Evolutionary conservation across 2,329 filamentous ascomycete species (phyloP), one percentile per base, ranked within the genome.

Genomic region (Aureobasidium sp.): DNA sequence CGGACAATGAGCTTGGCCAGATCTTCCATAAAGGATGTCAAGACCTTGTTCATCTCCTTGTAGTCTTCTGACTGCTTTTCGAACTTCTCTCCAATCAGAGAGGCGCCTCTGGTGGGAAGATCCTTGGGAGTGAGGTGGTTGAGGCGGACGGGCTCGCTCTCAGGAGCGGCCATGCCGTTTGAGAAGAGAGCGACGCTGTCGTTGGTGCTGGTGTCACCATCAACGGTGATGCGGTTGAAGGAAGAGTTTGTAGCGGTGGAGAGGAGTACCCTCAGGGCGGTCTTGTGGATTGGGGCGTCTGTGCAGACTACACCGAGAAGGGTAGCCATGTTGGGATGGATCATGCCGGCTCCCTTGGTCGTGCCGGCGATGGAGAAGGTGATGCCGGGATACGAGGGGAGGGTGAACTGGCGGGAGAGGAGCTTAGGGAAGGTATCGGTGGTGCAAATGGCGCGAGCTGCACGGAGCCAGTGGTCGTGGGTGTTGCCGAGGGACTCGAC

Each of bases 401-500:
- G 84, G 29, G 80, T 85, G 75, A 97, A 99, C 15, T 85, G 84
- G 66, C 83, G 85, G 21, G 92, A 96, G 67, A 93, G 80, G 65
- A 99, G 86, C 77, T 99, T 99, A 62, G 94, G 94, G 74, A 99
- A 99, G 3, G 94, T 97, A 75, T 99, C 94, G 17, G 94, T 99
- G 13, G 94, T 99, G 80, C 93, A 96, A 71, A 99, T 97, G 42
- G 94, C 93, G 68, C 85, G 86, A 61, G 94, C 94, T 45, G 90
- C 87, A 58, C 81, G 80, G 49, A 99, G 78, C 94, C 93, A 99
- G 75, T 94, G 84, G 62, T 88, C 82, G 75, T 97, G 92, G 8
- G 86, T 83, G 47, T 81, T 80, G 54, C 88, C 88, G 25, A 96
- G 81, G 61, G 82, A 83, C 62, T 81, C 77, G 70, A 90, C 84